Evolutionary conservation across 2,329 filamentous ascomycete species (phyloP), one percentile per base, ranked within the genome.

Genomic region (Orbilia blumenaviensis): DNA sequence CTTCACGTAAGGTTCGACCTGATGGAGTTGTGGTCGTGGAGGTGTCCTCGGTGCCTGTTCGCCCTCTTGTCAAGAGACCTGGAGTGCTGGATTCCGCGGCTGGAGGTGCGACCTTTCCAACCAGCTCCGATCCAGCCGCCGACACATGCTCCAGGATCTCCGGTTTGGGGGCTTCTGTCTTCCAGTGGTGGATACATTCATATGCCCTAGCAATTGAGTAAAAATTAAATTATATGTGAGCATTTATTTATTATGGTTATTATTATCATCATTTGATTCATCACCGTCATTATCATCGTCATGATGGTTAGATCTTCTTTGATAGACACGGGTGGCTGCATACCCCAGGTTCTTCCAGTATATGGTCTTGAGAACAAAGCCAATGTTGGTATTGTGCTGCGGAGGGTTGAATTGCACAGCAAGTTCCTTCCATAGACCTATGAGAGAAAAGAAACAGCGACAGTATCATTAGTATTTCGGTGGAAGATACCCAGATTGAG

Each of bases 291-390:
- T n/a, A n/a, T n/a, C n/a, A n/a, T n/a, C n/a, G n/a, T n/a, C n/a
- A n/a, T n/a, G n/a, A n/a, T n/a, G n/a, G n/a, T n/a, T n/a, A n/a
- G n/a, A n/a, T n/a, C n/a, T n/a, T n/a, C n/a, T n/a, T n/a, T n/a
- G n/a, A 27, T 18, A 16, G 56, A 29, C 1, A 32, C 21, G 32
- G 3, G 85, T 86, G 23, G 52, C 42, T 18, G 56, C 85, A 72
- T 82, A 87, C 85, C 91, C 91, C 48, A 97, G 87, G 80, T 94
- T 93, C 83, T 93, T 94, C 85, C 96, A 96, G 84, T 95, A 97
- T 78, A 91, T 89, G 67, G 91, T 91, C 84, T 97, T 97, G 67
- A 96, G 85, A 73, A 91, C 88, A 83, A 96, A 96, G 12, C 92
- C 93, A 73, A 92, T 92, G 5, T 92, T 88, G 75, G 92, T 89